Percentiles rank a stretch among this genome's conserved stretches.
Evolutionary conservation across 2,329 filamentous ascomycete species (phyloP).

Genomic region (Colletotrichum sp.): DNA sequence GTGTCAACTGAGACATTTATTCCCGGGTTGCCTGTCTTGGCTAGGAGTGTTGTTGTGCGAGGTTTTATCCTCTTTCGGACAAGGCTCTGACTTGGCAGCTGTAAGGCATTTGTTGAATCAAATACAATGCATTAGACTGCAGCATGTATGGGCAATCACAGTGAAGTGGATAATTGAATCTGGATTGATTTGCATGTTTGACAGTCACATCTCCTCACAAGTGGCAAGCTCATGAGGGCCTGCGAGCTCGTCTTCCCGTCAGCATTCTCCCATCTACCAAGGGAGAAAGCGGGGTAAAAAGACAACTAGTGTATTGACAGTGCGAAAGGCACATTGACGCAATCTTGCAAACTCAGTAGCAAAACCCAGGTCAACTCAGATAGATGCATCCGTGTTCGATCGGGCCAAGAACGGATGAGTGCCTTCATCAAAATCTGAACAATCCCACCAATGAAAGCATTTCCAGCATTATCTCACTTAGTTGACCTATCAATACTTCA

Average conservation of each 20-base stretch:
- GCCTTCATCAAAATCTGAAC: rapidly evolving
- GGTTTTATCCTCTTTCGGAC: background rate
- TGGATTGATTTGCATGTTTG: background rate
- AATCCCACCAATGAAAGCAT: background rate
- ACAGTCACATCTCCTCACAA: rapidly evolving
- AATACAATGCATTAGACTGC: background rate
- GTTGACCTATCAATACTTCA: background rate
- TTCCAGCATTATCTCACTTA: background rate
- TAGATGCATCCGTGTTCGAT: background rate
- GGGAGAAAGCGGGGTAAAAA: background rate
- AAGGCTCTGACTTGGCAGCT: background rate
- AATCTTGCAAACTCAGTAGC: rapidly evolving
- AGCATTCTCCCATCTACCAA: rapidly evolving
- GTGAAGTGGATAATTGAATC: background rate
- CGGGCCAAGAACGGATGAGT: background rate
- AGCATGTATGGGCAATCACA: background rate
- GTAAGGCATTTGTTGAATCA: background rate
- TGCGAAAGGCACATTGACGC: rapidly evolving
- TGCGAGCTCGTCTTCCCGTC: background rate
- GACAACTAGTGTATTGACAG: rapidly evolving
- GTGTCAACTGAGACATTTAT: background rate
- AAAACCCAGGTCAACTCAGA: background rate
- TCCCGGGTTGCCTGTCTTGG: background rate
- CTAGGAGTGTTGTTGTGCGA: background rate
- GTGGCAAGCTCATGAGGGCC: rapidly evolving